Base-by-base conservation (phyloP, 306 rosid species). In the Geum urbanum region DNA sequence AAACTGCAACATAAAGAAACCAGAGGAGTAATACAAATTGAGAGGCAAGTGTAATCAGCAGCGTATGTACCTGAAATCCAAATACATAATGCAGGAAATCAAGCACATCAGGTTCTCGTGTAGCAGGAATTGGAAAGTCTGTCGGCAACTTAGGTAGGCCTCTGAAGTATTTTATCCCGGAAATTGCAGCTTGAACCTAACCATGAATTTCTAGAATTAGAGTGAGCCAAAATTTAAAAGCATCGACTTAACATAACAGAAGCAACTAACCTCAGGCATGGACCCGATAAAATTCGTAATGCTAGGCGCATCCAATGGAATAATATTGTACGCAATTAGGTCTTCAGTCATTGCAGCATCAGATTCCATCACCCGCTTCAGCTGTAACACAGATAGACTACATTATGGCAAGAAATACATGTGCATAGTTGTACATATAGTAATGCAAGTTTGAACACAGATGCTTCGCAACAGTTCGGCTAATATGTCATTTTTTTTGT, bases 321-420 rank as follows among this genome's bases (percentile, higher is more conserved):
- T 92, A 59, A 92, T 92, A 76, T 92, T 92, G 79, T 88, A 92
- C 18, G 97, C 90, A 75, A 92, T 84, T 65, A 92, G 76, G 79
- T 90, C 96, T 63, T 90, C 98, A 5, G 91, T 85, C 88, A 87
- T 88, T 66, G 96, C 87, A 35, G 98, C 89, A 83, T 92, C 98
- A 49, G 87, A 84, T 63, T 90, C 97, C 85, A 90, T 88, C 58
- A 88, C 74, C 70, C 77, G 83, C 81, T 84, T 90, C 70, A 92
- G 83, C 98, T 92, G 91, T 77, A 77, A 74, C 46, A 49, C 57
- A 52, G 18, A 46, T 9, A 15, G 40, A 58, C 54, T 35, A 48
- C 20, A 35, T 58, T 32, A 32, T 14, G 18, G 13, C 16, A 32
- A 3, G 0, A 2, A 7, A 6, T 18, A 43, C 13, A 11, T 19